A percentile compares a stretch with the other conserved stretches of the same genome.
phyloP scores from a whole-genome alignment of 371 early-diverging fungal species.

The Mortierella sp. region DNA sequence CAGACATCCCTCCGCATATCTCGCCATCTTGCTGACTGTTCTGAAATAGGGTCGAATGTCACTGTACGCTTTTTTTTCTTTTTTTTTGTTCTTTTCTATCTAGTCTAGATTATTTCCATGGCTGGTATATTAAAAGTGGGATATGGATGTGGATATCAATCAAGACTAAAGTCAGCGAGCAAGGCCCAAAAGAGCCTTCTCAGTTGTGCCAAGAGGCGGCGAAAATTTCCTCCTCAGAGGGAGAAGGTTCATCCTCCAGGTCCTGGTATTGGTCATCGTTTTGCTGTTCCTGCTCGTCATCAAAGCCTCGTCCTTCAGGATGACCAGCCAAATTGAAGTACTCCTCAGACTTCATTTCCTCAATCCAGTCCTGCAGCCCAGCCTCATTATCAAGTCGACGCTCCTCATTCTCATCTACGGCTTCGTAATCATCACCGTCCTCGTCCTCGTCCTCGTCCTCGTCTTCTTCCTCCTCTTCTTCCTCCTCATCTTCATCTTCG shows the following conservation, averaged over 20 bases:
- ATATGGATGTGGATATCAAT: no score
- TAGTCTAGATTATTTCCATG: no score
- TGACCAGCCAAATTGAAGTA: conserved; percentile 31
- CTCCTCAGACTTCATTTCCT: conserved; percentile 51
- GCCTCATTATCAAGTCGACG: conserved; percentile 40
- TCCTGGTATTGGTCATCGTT: neutral
- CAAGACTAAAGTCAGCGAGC: no score
- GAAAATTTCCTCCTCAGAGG: conserved; percentile 43
- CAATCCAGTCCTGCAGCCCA: conserved; percentile 46
- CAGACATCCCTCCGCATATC: no score
- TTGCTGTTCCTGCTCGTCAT: conserved; percentile 6
- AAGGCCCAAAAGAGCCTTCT: neutral
- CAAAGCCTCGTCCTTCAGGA: conserved; percentile 8
- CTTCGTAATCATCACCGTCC: conserved; percentile 6
- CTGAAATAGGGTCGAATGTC: no score
- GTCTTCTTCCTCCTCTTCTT: conserved; percentile 20
- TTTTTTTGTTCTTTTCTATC: no score
- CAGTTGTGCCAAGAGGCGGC: conserved; percentile 32
- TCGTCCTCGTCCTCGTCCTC: conserved; percentile 6
- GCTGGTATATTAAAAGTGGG: no score
- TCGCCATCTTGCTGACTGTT: no score
- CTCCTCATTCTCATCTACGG: conserved; percentile 34
- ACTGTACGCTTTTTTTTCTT: no score
- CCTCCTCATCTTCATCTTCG: conserved; percentile 8
- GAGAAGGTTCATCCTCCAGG: conserved; percentile 24